Evolutionary conservation across 345 rosid genomes (phyloP).

Genomic region (Acer negundo): DNA sequence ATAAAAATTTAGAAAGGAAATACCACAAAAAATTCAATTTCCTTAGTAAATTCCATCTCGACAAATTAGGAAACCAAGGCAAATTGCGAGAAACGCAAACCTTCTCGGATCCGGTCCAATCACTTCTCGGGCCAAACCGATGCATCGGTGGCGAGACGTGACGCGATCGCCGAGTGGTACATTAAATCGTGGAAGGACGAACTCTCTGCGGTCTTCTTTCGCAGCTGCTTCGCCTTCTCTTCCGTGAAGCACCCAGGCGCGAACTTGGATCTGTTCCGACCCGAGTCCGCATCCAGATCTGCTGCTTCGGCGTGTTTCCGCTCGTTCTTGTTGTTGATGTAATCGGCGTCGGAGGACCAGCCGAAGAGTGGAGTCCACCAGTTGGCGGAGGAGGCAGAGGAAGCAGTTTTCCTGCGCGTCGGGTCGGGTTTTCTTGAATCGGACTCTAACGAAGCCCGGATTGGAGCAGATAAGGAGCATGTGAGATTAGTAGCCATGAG

Average conservation of each 20-base stretch:
- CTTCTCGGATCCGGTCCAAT: neutral
- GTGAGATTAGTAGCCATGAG: constrained; percentile 13
- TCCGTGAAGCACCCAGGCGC: constrained; percentile 47
- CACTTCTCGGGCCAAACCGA: constrained; percentile 17
- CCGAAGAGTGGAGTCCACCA: constrained; percentile 50
- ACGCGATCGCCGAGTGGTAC: constrained; percentile 59
- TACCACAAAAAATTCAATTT: neutral
- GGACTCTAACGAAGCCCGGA: constrained; percentile 20
- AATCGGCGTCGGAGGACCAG: constrained; percentile 34
- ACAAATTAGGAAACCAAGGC: constrained; percentile 7
- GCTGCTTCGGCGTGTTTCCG: neutral
- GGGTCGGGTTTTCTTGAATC: constrained; percentile 14
- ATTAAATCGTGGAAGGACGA: constrained; percentile 47
- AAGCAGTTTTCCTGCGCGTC: neutral
- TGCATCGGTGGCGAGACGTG: constrained; percentile 42
- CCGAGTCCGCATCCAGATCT: constrained; percentile 2
- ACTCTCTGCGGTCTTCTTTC: constrained; percentile 44
- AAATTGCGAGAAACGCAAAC: neutral
- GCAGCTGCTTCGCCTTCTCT: constrained; percentile 52
- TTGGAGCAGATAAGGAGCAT: constrained; percentile 13
- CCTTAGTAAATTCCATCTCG: neutral
- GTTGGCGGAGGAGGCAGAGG: constrained; percentile 15
- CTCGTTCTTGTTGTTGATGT: constrained; percentile 10
- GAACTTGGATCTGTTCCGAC: constrained; percentile 30
- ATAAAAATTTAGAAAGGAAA: neutral